Conservation (phyloP, 1,284 basidiomycete genomes). For the Taiwanofungus camphoratus region DNA sequence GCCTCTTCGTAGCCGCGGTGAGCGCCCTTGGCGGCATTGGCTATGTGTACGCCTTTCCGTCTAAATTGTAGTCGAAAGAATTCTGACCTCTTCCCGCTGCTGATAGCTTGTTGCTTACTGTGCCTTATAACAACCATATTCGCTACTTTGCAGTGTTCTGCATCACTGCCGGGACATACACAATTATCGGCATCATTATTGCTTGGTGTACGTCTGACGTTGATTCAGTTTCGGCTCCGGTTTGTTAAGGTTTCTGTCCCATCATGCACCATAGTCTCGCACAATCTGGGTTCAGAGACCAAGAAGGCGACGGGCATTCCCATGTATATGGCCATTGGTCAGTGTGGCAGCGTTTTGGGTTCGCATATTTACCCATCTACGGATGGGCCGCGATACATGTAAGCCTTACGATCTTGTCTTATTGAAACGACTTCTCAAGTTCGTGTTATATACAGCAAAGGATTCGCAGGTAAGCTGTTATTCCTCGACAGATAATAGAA, state of each 20-base stretch:
- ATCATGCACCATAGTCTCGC: slow-evolving; percentile 40
- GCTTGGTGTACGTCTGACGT: slow-evolving; percentile 58
- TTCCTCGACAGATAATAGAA: too few relatives aligned
- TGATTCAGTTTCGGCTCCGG: not conserved
- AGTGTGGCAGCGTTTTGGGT: slow-evolving; percentile 66
- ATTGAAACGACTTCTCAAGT: not conserved
- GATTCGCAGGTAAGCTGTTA: slow-evolving; percentile 46
- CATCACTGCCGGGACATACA: slow-evolving; percentile 64
- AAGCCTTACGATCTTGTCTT: slow-evolving; percentile 16
- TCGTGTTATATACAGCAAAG: slow-evolving; percentile 38
- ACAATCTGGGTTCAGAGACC: slow-evolving; percentile 74
- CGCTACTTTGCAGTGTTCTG: slow-evolving; percentile 69
- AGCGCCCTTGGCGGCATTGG: slow-evolving; percentile 54
- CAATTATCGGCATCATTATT: slow-evolving; percentile 59
- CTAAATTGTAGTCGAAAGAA: not conserved
- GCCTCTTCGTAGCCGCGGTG: slow-evolving; percentile 47
- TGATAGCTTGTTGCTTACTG: slow-evolving; percentile 44
- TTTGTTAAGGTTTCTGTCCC: not conserved
- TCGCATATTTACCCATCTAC: slow-evolving; percentile 64
- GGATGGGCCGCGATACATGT: slow-evolving; percentile 63
- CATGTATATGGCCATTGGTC: slow-evolving; percentile 72
- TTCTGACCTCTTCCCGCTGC: not conserved
- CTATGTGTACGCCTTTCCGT: slow-evolving; percentile 46
- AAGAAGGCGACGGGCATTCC: slow-evolving; percentile 73
- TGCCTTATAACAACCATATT: slow-evolving; percentile 40